Base-by-base conservation (phyloP, 1,139 yeast species). In the Fermentozyma sake region DNA sequence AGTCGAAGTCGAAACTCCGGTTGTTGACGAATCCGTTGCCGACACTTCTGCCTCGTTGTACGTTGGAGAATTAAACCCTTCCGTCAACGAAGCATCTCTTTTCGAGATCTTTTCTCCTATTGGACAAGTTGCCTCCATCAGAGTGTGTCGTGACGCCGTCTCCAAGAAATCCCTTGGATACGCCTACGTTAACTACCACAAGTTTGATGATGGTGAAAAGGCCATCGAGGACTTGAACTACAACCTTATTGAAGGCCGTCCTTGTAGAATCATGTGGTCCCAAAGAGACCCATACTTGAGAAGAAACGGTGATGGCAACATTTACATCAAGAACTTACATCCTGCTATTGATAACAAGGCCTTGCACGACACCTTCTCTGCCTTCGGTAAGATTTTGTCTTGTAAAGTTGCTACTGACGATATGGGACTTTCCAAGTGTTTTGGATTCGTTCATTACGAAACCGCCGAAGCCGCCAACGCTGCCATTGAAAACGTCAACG, bases 201-300 rank as follows among this genome's bases (percentile, higher is more conserved):
- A 81, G 62, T 65, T 76, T 45, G 83, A 74, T 42, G 96, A 93
- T 58, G 98, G 96, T 54, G 91, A 83, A 68, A 80, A 76, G 56
- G 98, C 99, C 43, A 73, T 91, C 60, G 95, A 87, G 58, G 94
- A 87, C 65, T 77, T 93, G 67, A 93, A 91, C 84, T 91, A 91
- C 72, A 68, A 87, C 39, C 79, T 79, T 53, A 79, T 91, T 67
- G 91, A 89, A 67, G 97, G 96, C 55, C 87, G 84, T 57, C 91
- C 96, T 52, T 87, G 97, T 70, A 89, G 99, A 68, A 91, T 91
- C 71, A 93, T 93, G 98, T 89, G 97, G 96, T 87, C 97, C 46
- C 98, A 93, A 74, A 86, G 98, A 70, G 97, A 91, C 62, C 98
- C 98, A 42, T 77, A 96, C 42, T 65, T 81, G 52, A 85, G 98